These are phyloP conservation scores for Pouteria glomerata DNA, from an alignment of 148 eudicot species.

Conservation along the genomic window DNA sequence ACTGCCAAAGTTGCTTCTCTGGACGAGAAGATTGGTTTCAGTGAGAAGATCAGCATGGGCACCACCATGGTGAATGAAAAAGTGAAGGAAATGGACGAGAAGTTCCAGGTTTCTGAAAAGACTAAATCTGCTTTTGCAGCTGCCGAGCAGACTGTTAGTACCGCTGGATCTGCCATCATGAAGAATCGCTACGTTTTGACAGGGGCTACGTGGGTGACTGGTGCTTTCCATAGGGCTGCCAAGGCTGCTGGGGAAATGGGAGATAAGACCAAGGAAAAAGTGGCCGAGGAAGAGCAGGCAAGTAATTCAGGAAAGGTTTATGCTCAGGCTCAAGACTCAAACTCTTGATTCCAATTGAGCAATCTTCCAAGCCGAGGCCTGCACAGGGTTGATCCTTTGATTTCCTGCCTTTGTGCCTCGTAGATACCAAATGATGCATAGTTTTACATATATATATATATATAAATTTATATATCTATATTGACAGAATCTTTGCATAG, in stretches of 20 bases:
- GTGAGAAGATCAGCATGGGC: slow-evolving; percentile 58
- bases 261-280: slow-evolving; percentile 60
- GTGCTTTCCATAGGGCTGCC: slow-evolving; percentile 62
- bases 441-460: no score
- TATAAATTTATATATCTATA: no score
- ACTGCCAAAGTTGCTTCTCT: slow-evolving; percentile 65
- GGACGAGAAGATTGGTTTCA: slow-evolving; percentile 81
- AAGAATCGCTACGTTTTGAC: slow-evolving; percentile 78
- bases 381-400: slow-evolving; percentile 29
- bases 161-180: slow-evolving; percentile 79
- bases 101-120: slow-evolving; percentile 80
- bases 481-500: no score
- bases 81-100: slow-evolving; percentile 80
- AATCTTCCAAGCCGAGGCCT: slow-evolving; percentile 14
- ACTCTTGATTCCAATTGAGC: slow-evolving; percentile 18
- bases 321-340: slow-evolving; percentile 28
- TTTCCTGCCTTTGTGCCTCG: no score
- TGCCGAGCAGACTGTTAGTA: slow-evolving; percentile 80
- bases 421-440: no score
- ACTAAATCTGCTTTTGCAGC: slow-evolving; percentile 67
- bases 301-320: slow-evolving; percentile 38
- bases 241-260: slow-evolving; percentile 78
- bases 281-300: slow-evolving; percentile 57
- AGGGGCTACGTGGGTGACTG: slow-evolving; percentile 77
- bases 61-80: slow-evolving; percentile 72